Evolutionary conservation across 2,329 filamentous ascomycete species (phyloP), one percentile per base, ranked within the genome.

Genomic region (Microsporum audouinii): DNA sequence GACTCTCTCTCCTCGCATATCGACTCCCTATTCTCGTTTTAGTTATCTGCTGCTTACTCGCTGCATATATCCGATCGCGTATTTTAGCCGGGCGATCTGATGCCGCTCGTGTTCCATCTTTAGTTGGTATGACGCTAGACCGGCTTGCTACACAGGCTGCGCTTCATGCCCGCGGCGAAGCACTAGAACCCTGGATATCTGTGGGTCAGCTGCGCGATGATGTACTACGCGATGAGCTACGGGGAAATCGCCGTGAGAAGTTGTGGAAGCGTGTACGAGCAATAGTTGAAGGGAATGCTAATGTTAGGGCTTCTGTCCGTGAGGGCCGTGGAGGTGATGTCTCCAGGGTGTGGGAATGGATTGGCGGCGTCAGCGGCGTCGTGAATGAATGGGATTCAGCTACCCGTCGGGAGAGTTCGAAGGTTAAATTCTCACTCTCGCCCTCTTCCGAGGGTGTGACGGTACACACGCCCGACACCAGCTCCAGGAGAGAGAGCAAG

Each of bases 271-370:
- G 84, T 57, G 94, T 99, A 23, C 83, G 85, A 66, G 83, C 80
- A 58, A 87, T 97, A 59, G 91, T 99, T 0, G 94, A 99, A 75
- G 86, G 86, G 73, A 99, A 99, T 72, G 88, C 89, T 63, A 99
- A 99, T 70, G 88, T 99, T 14, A 83, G 94, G 47, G 89, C 75
- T 75, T 91, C 81, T 76, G 91, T 78, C 77, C 88, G 81, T 75
- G 83, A 84, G 69, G 75, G 75, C 66, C 78, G 79, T 74, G 77
- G 75, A 34, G 76, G 81, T 66, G 72, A 81, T 73, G 81, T 86
- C 58, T 80, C 82, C 56, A 78, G 83, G 56, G 81, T 84, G 60
- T 88, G 85, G 85, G 84, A 87, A 68, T 87, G 85, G 85, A 82
- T 86, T 65, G 85, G 85, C 5, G 82, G 82, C 12, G 76, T 82